Conservation (phyloP, 441 rosid species). For the Macaranga tanarius region DNA sequence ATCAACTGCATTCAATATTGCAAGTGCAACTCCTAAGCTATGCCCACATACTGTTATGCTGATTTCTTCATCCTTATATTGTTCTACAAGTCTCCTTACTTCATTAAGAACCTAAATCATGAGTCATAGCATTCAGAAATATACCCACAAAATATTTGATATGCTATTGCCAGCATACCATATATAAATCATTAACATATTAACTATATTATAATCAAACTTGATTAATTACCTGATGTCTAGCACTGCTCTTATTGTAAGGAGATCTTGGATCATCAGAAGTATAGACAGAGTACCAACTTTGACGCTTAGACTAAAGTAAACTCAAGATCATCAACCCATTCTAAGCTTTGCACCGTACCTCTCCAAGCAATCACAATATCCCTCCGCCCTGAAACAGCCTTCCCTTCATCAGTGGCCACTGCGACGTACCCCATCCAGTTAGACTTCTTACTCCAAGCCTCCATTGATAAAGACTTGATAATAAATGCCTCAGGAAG, state of each 20-base stretch:
- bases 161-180: too few species aligned
- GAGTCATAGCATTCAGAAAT: background rate
- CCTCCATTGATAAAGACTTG: constrained; percentile 65
- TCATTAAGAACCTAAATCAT: constrained; percentile 53
- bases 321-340: constrained; percentile 68
- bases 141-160: too few species aligned
- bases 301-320: constrained; percentile 60
- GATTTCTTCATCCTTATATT: constrained; percentile 62
- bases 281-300: constrained; percentile 81
- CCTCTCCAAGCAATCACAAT: constrained; percentile 92
- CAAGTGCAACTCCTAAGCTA: constrained; percentile 79
- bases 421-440: constrained; percentile 91
- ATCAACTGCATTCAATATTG: constrained; percentile 74
- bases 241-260: constrained; percentile 53
- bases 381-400: constrained; percentile 69
- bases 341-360: constrained; percentile 62
- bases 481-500: constrained; percentile 66
- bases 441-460: constrained; percentile 82
- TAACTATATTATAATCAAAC: background rate
- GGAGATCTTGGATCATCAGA: constrained; percentile 67
- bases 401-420: constrained; percentile 69
- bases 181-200: too few species aligned
- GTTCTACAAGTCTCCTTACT: constrained; percentile 61
- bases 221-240: constrained; percentile 57
- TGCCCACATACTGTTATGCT: constrained; percentile 78